phyloP scores from a whole-genome alignment of 2,329 filamentous ascomycete species.

The Beauveria pseudobassiana region DNA sequence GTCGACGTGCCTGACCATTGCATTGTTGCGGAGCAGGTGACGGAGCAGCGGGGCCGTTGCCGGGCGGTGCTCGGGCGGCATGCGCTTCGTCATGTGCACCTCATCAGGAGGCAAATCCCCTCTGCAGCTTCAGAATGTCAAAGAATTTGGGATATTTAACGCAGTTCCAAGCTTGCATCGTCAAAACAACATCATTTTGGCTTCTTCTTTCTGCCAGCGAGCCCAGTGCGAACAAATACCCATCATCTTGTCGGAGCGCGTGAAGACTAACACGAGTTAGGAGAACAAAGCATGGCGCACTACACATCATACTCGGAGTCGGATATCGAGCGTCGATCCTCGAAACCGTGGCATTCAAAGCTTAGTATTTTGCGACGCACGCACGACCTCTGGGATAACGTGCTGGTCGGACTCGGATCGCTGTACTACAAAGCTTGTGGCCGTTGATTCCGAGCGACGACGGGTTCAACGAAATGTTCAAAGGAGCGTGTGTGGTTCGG shows the following conservation, averaged over 20 bases:
- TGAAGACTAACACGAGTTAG: not conserved
- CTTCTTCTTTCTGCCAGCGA: not conserved
- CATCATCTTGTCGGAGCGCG: too few species aligned
- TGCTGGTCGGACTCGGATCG: conserved; percentile 31
- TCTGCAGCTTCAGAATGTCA: not conserved
- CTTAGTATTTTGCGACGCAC: conserved; percentile 24
- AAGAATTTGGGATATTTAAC: not conserved
- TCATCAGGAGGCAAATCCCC: not conserved
- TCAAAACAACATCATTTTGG: not conserved
- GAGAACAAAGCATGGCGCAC: not conserved
- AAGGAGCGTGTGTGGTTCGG: too few species aligned
- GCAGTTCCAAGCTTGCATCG: not conserved
- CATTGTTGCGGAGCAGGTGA: conserved; percentile 6
- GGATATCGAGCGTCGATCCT: not conserved
- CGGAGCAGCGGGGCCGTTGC: not conserved
- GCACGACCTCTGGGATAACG: conserved; percentile 30
- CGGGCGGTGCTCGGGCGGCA: not conserved
- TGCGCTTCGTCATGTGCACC: conserved; percentile 3
- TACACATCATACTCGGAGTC: conserved; percentile 1
- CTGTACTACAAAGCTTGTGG: conserved; percentile 27
- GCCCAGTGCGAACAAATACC: not conserved
- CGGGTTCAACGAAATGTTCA: not conserved
- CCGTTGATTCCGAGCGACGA: not conserved
- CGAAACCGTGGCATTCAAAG: conserved; percentile 6
- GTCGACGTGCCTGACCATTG: not conserved